Evolutionary conservation across 768 basidiomycete genomes (phyloP).

Genomic region (Kwoniella pini): DNA sequence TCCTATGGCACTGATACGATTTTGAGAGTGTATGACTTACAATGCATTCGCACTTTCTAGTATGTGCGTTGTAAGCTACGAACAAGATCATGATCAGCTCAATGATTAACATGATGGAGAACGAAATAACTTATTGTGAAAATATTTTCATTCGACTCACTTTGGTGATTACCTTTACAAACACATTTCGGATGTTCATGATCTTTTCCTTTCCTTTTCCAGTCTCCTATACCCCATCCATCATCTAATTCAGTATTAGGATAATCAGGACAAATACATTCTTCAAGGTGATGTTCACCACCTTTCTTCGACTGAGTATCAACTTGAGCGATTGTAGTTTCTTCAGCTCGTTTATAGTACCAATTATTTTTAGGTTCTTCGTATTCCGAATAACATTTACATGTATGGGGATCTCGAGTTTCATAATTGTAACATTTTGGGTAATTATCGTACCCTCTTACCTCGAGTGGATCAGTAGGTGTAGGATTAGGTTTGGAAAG

Average conservation of each 20-base stretch:
- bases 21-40: neutral
- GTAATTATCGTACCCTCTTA: neutral
- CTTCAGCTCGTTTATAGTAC: neutral
- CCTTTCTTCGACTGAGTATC: neutral
- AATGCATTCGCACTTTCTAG: conserved; percentile 12
- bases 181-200: conserved; percentile 4
- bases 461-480: neutral
- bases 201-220: conserved; percentile 5
- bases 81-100: no score
- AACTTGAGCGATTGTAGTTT: neutral
- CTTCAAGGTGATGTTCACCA: conserved; percentile 4
- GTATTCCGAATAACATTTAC: conserved; percentile 13
- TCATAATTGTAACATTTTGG: conserved; percentile 6
- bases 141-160: conserved; percentile 12
- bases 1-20: no score
- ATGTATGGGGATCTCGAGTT: conserved; percentile 11
- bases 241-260: conserved; percentile 12
- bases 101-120: no score
- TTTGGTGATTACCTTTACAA: conserved; percentile 15
- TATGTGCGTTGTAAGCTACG: conserved; percentile 7
- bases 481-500: neutral
- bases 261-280: conserved; percentile 18
- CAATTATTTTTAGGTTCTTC: conserved; percentile 1
- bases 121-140: no score
- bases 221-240: neutral